Conservation (phyloP, 1,284 basidiomycete species). For the Thecaphora thlaspeos region DNA sequence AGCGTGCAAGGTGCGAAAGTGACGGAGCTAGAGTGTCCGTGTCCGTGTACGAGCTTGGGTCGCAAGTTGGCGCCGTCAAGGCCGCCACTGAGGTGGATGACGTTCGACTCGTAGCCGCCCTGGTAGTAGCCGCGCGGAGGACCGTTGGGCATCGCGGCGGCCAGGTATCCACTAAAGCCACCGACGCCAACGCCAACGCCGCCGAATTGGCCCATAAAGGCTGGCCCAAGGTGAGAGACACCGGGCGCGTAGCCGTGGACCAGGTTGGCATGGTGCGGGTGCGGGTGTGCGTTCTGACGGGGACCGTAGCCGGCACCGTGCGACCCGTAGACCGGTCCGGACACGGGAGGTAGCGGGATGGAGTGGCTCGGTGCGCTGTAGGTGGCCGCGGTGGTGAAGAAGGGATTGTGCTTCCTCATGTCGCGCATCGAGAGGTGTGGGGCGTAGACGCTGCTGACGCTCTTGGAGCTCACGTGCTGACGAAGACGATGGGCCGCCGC, state of each 20-base stretch:
- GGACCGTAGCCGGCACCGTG: neutral
- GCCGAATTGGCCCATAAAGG: too few relatives aligned
- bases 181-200: too few relatives aligned
- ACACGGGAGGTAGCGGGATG: constrained; percentile 14
- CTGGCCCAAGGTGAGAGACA: too few relatives aligned
- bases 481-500: constrained; percentile 11
- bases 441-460: constrained; percentile 19
- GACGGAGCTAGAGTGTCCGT: neutral
- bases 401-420: constrained; percentile 9
- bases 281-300: neutral
- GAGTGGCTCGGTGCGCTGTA: constrained; percentile 31
- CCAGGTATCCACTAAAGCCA: too few relatives aligned
- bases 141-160: too few relatives aligned
- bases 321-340: neutral
- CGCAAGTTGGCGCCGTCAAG: neutral
- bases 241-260: too few relatives aligned
- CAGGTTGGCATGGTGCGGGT: neutral
- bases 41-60: neutral
- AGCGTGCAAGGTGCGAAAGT: neutral
- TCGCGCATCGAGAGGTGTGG: constrained; percentile 3
- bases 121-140: too few relatives aligned
- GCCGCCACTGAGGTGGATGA: too few relatives aligned
- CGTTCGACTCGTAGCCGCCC: too few relatives aligned
- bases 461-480: constrained; percentile 26
- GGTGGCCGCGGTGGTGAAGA: constrained; percentile 7